These are phyloP conservation scores for Penicillium sp. DNA, from an alignment of 2,329 filamentous ascomycete genomes.

Conservation along the genomic window DNA sequence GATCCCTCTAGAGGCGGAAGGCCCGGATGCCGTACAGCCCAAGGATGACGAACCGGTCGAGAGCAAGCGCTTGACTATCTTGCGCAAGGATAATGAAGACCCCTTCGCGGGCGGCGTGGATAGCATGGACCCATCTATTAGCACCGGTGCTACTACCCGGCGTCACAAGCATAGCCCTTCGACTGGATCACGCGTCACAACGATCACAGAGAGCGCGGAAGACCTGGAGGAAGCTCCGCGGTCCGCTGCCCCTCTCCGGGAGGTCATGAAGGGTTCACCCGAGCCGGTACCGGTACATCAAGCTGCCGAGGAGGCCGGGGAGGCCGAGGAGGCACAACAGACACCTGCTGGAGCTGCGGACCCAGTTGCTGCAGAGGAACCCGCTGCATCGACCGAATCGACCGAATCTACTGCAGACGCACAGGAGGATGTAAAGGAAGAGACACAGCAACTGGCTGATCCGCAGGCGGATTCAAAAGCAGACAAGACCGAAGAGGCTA, in stretches of 20 bases:
- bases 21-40: conserved; percentile 57
- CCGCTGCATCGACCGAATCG: conserved; percentile 1
- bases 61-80: conserved; percentile 36
- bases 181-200: conserved; percentile 73
- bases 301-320: conserved; percentile 13
- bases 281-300: conserved; percentile 11
- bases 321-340: conserved; percentile 11
- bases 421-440: conserved; percentile 2
- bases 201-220: conserved; percentile 79
- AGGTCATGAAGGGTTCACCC: conserved; percentile 14
- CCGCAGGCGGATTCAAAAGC: not conserved
- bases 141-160: conserved; percentile 68
- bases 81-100: conserved; percentile 34
- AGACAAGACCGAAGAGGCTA: not conserved
- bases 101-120: conserved; percentile 18
- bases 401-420: not conserved
- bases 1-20: conserved; percentile 88
- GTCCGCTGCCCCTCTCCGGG: conserved; percentile 9
- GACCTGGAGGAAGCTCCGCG: conserved; percentile 54
- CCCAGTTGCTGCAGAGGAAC: not conserved
- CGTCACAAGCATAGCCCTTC: conserved; percentile 81
- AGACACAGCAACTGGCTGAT: conserved; percentile 4
- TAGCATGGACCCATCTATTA: conserved; percentile 49
- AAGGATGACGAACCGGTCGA: conserved; percentile 25
- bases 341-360: not conserved